Conservation (phyloP, 148 eudicot species). For the Fallopia convolvulus region DNA sequence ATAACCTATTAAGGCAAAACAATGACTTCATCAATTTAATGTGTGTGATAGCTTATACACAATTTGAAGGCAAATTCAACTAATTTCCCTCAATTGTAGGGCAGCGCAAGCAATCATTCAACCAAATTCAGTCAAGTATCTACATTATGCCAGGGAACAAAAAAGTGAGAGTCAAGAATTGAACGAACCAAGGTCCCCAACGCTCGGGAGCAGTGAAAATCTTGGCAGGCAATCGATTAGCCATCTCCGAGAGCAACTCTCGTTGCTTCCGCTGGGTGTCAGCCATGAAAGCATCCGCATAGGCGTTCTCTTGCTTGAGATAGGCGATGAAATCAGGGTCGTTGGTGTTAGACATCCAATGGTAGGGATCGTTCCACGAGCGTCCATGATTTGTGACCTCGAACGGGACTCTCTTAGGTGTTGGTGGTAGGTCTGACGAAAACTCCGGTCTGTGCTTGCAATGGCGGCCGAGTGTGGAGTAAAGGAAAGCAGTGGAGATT, state of each 20-base stretch:
- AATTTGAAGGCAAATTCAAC: not conserved
- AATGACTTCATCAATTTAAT: not conserved
- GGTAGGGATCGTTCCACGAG: slow-evolving; percentile 75
- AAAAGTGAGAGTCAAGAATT: slow-evolving; percentile 2
- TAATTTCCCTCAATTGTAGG: not conserved
- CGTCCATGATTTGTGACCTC: slow-evolving; percentile 52
- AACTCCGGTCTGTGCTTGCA: slow-evolving; percentile 19
- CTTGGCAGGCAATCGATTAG: slow-evolving; percentile 38
- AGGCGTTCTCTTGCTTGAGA: slow-evolving; percentile 52
- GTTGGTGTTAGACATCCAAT: slow-evolving; percentile 76
- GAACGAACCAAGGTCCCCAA: slow-evolving; percentile 75
- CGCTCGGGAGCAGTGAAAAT: slow-evolving; percentile 66
- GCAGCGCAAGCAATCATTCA: not conserved
- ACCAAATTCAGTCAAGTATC: not conserved
- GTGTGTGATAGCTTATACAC: not conserved
- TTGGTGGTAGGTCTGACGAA: slow-evolving; percentile 32
- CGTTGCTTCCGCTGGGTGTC: slow-evolving; percentile 39
- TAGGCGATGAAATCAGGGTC: slow-evolving; percentile 70
- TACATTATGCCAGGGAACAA: not conserved
- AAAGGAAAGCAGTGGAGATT: slow-evolving; percentile 14
- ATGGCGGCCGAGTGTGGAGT: slow-evolving; percentile 25
- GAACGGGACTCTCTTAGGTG: slow-evolving; percentile 58
- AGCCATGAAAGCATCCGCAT: slow-evolving; percentile 63
- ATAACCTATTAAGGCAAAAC: slow-evolving; percentile 40
- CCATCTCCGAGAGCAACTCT: slow-evolving; percentile 56